A percentile compares a stretch with the other conserved stretches of the same genome.
Evolutionary conservation across 192 early-diverging fungal genomes (phyloP).

Genomic region (Pilobolus umbonatus): DNA sequence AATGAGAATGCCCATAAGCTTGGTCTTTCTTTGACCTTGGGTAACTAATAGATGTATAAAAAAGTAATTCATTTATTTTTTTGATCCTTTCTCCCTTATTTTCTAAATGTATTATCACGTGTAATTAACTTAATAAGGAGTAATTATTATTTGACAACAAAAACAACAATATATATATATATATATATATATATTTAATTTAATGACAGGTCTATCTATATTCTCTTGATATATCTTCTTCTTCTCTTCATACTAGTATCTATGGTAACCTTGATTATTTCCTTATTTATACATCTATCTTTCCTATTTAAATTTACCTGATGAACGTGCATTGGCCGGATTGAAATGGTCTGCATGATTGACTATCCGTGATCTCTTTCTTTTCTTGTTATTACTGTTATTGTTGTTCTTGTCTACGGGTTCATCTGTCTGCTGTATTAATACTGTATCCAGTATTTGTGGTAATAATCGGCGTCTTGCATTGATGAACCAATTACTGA

Average conservation of each 20-base stretch:
- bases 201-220: neutral
- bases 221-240: conserved; percentile 14
- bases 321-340: no score
- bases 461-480: conserved; percentile 51
- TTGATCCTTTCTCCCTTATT: conserved; percentile 1
- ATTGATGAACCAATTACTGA: conserved; percentile 79
- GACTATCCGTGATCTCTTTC: no score
- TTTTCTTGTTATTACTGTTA: no score
- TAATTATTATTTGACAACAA: neutral
- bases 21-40: conserved; percentile 86
- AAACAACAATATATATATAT: no score
- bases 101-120: conserved; percentile 1
- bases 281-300: no score
- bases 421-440: neutral
- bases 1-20: conserved; percentile 95
- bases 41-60: conserved; percentile 79
- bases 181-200: neutral
- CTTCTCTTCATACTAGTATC: conserved; percentile 4
- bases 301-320: no score
- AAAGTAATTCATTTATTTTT: conserved; percentile 1
- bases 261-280: no score
- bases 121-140: neutral
- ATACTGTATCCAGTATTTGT: conserved; percentile 11
- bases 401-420: no score
- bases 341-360: no score